Evolutionary conservation across 371 early-diverging fungal genomes (phyloP).

Genomic region (Rhizopus stolonifer): DNA sequence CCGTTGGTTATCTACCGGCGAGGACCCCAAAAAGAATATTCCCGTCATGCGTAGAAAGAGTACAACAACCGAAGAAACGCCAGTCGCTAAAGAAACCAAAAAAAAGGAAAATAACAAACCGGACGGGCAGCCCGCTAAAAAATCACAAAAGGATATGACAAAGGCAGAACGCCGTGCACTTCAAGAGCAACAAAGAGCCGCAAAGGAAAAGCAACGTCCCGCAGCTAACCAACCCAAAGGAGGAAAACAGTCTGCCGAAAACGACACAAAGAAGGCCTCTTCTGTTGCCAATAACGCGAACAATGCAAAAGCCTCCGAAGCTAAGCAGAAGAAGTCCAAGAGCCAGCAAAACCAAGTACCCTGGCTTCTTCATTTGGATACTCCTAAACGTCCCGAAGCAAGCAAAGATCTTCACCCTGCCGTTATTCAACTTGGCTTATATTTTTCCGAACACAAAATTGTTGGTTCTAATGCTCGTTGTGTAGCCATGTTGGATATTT

Average conservation of each 20-base stretch:
- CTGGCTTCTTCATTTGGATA: conserved; percentile 68
- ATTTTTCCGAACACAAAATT: conserved; percentile 83
- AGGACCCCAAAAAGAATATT: conserved; percentile 20
- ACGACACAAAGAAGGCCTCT: conserved; percentile 17
- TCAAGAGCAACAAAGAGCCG: conserved; percentile 69
- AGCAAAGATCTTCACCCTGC: conserved; percentile 84
- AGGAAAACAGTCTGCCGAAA: conserved; percentile 18
- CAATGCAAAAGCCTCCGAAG: conserved; percentile 15
- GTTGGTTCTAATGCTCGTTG: conserved; percentile 91
- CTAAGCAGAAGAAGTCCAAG: conserved; percentile 41
- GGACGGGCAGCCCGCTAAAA: conserved; percentile 30
- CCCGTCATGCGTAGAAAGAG: conserved; percentile 17
- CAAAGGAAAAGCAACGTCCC: conserved; percentile 62
- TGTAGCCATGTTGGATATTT: conserved; percentile 80
- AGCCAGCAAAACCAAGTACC: conserved; percentile 58
- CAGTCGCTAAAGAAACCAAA: conserved; percentile 4
- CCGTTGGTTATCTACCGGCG: conserved; percentile 23
- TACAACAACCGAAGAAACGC: conserved; percentile 12
- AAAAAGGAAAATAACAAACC: conserved; percentile 15
- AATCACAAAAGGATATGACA: conserved; percentile 75
- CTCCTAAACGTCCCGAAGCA: conserved; percentile 55
- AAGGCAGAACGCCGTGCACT: conserved; percentile 88
- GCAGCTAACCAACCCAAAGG: conserved; percentile 44
- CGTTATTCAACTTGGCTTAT: conserved; percentile 81
- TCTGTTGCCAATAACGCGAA: not conserved